Percentiles rank a stretch among this genome's conserved stretches.
Evolutionary conservation across 306 rosid species (phyloP).

Genomic region (Fragaria nilgerrensis): DNA sequence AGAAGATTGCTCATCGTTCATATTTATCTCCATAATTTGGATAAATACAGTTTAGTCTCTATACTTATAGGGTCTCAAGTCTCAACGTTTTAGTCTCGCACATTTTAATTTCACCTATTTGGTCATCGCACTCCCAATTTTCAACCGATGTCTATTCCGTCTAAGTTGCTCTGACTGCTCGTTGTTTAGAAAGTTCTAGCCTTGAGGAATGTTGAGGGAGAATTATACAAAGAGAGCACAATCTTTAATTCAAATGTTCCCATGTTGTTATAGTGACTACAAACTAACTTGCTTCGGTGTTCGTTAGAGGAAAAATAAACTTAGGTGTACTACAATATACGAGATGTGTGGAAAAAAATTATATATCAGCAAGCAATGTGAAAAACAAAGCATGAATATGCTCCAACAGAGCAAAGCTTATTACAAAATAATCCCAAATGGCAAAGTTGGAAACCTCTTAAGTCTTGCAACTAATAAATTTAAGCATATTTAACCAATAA

Average conservation of each 20-base stretch:
- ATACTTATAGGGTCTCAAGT: too few relatives aligned
- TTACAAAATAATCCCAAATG: constrained; percentile 1
- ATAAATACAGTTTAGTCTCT: too few relatives aligned
- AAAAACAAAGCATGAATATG: not conserved
- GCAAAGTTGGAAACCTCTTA: not conserved
- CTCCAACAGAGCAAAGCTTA: not conserved
- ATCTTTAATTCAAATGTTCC: too few relatives aligned
- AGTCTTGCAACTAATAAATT: not conserved
- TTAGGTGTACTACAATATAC: not conserved
- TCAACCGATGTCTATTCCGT: too few relatives aligned
- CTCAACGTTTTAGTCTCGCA: too few relatives aligned
- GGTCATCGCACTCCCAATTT: too few relatives aligned
- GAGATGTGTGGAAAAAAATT: not conserved
- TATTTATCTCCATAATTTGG: too few relatives aligned
- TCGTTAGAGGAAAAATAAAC: not conserved
- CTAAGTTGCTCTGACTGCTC: too few relatives aligned
- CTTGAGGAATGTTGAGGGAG: too few relatives aligned
- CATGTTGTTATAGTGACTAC: not conserved
- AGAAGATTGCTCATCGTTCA: not conserved
- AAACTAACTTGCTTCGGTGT: not conserved
- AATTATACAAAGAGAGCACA: too few relatives aligned
- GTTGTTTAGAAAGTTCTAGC: too few relatives aligned
- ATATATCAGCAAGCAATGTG: not conserved
- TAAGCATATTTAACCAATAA: not conserved
- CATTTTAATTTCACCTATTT: too few relatives aligned